Percentiles rank a stretch among this genome's conserved stretches.
phyloP scores from a whole-genome alignment of 176 grass and related monocot genomes.

The Triticum aestivum region DNA sequence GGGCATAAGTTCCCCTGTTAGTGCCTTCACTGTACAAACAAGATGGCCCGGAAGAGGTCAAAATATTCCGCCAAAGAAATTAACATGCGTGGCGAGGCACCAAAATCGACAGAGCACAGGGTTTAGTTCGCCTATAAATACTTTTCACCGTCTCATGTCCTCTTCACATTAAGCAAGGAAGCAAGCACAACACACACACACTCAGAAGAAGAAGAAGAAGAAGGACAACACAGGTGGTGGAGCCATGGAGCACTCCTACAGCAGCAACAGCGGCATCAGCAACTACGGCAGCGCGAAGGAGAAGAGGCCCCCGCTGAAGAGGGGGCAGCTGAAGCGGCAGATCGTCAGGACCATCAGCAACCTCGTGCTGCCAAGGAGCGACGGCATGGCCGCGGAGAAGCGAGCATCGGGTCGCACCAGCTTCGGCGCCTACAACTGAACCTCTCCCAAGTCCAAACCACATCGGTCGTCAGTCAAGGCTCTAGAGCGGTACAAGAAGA shows the following conservation, averaged over 20 bases:
- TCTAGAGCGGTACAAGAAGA: neutral
- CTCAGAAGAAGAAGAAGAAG: too few species aligned
- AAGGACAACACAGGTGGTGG: too few species aligned
- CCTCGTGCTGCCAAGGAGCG: neutral
- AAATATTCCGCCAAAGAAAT: neutral
- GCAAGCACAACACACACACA: too few species aligned
- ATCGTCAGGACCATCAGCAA: slow-evolving; percentile 27
- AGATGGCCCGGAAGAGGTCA: neutral
- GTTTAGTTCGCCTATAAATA: too few species aligned
- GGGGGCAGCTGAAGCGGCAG: slow-evolving; percentile 30
- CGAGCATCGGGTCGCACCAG: neutral
- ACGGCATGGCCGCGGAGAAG: neutral
- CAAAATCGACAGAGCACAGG: too few species aligned
- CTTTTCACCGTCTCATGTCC: too few species aligned
- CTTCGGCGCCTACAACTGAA: slow-evolving; percentile 5
- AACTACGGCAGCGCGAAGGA: neutral
- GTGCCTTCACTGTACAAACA: neutral
- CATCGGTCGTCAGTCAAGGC: neutral
- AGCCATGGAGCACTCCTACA: too few species aligned
- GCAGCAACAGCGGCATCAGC: neutral
- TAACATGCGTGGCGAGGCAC: too few species aligned
- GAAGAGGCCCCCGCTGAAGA: slow-evolving; percentile 30
- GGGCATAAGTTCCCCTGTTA: neutral
- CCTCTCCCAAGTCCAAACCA: neutral
- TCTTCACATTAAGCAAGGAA: too few species aligned